phyloP scores from a whole-genome alignment of 495 filamentous ascomycete genomes.

The Patellaria atrata region DNA sequence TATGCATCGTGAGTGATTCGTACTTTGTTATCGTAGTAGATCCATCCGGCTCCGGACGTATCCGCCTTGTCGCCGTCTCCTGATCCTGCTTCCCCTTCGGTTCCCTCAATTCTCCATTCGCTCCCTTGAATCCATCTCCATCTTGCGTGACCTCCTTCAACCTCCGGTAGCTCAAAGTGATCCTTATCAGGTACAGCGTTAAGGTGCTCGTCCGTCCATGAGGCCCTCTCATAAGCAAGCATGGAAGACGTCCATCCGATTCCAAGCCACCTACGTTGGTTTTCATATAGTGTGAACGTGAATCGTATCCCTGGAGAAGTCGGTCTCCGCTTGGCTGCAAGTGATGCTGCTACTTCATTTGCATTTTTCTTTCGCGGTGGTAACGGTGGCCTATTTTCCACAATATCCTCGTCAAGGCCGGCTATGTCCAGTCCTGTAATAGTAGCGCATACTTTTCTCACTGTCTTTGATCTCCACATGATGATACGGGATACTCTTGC shows the following conservation, averaged over 20 bases:
- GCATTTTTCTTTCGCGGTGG: slow-evolving; percentile 17
- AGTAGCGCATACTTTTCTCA: slow-evolving; percentile 50
- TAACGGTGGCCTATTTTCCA: slow-evolving; percentile 11
- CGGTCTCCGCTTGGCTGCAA: slow-evolving; percentile 32
- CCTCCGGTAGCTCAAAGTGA: slow-evolving; percentile 74
- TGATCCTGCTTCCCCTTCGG: slow-evolving; percentile 34
- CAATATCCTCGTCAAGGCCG: slow-evolving; percentile 4
- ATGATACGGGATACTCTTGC: slow-evolving; percentile 74
- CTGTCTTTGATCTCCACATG: slow-evolving; percentile 69
- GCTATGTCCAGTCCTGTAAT: slow-evolving; percentile 71
- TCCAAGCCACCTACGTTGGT: slow-evolving; percentile 89
- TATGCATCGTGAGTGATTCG: neutral
- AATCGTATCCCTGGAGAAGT: slow-evolving; percentile 70
- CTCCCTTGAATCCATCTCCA: slow-evolving; percentile 84
- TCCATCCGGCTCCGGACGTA: slow-evolving; percentile 66
- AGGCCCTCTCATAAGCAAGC: slow-evolving; percentile 70
- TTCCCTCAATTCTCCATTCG: slow-evolving; percentile 80
- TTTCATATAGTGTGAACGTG: slow-evolving; percentile 92
- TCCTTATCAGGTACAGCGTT: slow-evolving; percentile 65
- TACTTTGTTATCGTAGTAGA: slow-evolving; percentile 97
- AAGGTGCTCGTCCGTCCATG: slow-evolving; percentile 95
- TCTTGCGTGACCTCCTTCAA: slow-evolving; percentile 60
- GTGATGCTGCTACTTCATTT: slow-evolving; percentile 22
- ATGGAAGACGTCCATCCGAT: slow-evolving; percentile 88
- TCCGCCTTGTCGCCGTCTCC: slow-evolving; percentile 27